Evolutionary conservation across 768 basidiomycete species (phyloP).

Genomic region (Melanogaster broomeanus): DNA sequence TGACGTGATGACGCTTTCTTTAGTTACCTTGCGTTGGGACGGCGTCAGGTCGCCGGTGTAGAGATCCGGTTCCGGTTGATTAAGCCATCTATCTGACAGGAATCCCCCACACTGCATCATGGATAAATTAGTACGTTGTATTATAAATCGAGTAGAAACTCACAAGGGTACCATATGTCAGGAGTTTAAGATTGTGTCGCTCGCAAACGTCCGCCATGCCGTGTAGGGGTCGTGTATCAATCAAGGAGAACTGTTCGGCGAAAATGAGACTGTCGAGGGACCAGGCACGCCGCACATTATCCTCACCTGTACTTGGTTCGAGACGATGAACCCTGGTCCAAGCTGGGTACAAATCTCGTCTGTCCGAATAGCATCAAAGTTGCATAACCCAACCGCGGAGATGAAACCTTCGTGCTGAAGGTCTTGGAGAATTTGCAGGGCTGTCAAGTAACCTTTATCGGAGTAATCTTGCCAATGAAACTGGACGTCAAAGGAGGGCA

Average conservation of each 20-base stretch:
- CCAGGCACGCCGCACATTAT: background rate
- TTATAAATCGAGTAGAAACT: slow-evolving; percentile 23
- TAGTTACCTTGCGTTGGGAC: slow-evolving; percentile 75
- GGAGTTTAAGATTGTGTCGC: slow-evolving; percentile 68
- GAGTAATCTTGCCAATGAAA: slow-evolving; percentile 81
- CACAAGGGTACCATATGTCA: slow-evolving; percentile 84
- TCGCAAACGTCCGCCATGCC: slow-evolving; percentile 78
- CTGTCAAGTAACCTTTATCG: slow-evolving; percentile 48
- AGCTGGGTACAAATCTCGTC: slow-evolving; percentile 80
- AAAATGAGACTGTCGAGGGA: slow-evolving; percentile 8
- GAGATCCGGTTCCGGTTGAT: slow-evolving; percentile 64
- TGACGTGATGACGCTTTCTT: background rate
- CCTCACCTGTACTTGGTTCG: slow-evolving; percentile 81
- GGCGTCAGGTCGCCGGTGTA: slow-evolving; percentile 72
- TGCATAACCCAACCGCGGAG: slow-evolving; percentile 71
- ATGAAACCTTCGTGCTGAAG: slow-evolving; percentile 63
- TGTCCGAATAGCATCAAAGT: slow-evolving; percentile 74
- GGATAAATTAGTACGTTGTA: slow-evolving; percentile 3
- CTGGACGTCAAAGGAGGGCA: slow-evolving; percentile 38
- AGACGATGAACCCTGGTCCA: slow-evolving; percentile 70
- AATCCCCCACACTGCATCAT: slow-evolving; percentile 76
- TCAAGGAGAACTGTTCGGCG: slow-evolving; percentile 66
- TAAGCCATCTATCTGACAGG: slow-evolving; percentile 75
- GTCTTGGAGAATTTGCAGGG: slow-evolving; percentile 54
- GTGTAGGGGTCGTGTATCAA: slow-evolving; percentile 76